These are phyloP conservation scores for Kwoniella sp. DNA, from an alignment of 768 basidiomycete genomes.

Conservation along the genomic window DNA sequence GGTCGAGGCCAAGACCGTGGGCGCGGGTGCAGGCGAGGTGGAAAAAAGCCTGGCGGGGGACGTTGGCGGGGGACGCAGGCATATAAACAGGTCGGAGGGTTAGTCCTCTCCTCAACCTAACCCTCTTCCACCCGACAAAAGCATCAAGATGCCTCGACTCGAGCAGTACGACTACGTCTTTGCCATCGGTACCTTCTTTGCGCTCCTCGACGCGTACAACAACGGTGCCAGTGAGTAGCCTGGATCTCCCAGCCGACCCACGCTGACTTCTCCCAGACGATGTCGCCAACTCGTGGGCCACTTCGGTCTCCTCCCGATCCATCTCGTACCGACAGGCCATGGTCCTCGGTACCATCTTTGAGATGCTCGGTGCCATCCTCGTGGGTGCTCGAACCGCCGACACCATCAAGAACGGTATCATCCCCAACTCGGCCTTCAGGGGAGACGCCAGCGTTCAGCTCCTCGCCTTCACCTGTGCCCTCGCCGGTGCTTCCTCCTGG, in stretches of 20 bases:
- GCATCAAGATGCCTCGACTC: conserved; percentile 23
- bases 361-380: conserved; percentile 29
- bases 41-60: no score
- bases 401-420: conserved; percentile 55
- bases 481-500: conserved; percentile 47
- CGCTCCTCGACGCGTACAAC: conserved; percentile 33
- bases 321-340: conserved; percentile 33
- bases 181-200: conserved; percentile 33
- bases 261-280: conserved; percentile 14
- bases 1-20: no score
- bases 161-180: conserved; percentile 30
- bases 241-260: background rate
- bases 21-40: no score
- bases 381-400: conserved; percentile 34
- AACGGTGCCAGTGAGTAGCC: conserved; percentile 28
- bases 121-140: no score
- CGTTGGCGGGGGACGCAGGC: no score
- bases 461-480: conserved; percentile 52
- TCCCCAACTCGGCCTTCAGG: conserved; percentile 48
- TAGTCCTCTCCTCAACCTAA: no score
- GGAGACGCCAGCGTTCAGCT: conserved; percentile 51
- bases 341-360: conserved; percentile 32
- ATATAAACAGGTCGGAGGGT: no score
- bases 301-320: conserved; percentile 28
- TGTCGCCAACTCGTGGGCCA: conserved; percentile 34